A percentile compares a stretch with the other conserved stretches of the same genome.
Evolutionary conservation across 2,329 filamentous ascomycete genomes (phyloP).

Genomic region (Neonectria coccinea): DNA sequence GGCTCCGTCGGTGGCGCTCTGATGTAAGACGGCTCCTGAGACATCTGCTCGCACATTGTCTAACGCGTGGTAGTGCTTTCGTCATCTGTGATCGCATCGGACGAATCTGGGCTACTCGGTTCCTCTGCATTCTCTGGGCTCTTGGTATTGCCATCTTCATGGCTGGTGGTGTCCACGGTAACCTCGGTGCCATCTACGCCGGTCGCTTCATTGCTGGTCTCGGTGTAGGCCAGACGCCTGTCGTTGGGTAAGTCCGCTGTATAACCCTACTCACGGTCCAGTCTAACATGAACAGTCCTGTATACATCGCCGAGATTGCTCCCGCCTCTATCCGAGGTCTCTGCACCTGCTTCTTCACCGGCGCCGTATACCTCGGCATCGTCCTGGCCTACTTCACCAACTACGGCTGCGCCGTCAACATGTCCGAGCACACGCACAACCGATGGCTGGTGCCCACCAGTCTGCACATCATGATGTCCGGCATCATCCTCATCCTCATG

Average conservation of each 20-base stretch:
- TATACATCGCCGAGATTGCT: conserved; percentile 80
- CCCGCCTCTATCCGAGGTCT: conserved; percentile 77
- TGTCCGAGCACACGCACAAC: conserved; percentile 58
- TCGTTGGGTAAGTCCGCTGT: conserved; percentile 61
- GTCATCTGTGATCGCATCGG: conserved; percentile 70
- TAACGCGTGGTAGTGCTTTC: conserved; percentile 60
- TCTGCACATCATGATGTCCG: conserved; percentile 82
- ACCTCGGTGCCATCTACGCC: conserved; percentile 69
- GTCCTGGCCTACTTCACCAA: conserved; percentile 84
- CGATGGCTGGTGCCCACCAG: conserved; percentile 77
- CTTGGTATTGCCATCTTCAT: conserved; percentile 70
- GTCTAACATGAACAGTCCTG: conserved; percentile 55
- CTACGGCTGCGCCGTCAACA: conserved; percentile 67
- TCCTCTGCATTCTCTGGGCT: conserved; percentile 69
- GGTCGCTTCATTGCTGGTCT: conserved; percentile 75
- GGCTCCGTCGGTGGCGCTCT: conserved; percentile 79
- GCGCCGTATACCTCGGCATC: conserved; percentile 78
- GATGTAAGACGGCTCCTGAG: conserved; percentile 51
- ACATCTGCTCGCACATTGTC: background rate
- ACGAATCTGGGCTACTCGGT: conserved; percentile 71
- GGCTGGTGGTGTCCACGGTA: conserved; percentile 62
- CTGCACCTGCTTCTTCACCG: conserved; percentile 70
- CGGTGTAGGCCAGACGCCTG: conserved; percentile 74
- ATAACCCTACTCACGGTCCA: background rate
- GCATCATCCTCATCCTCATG: conserved; percentile 76